Conservation (phyloP, 2,329 filamentous ascomycete genomes). For the Arthrobotrys sinensis region DNA sequence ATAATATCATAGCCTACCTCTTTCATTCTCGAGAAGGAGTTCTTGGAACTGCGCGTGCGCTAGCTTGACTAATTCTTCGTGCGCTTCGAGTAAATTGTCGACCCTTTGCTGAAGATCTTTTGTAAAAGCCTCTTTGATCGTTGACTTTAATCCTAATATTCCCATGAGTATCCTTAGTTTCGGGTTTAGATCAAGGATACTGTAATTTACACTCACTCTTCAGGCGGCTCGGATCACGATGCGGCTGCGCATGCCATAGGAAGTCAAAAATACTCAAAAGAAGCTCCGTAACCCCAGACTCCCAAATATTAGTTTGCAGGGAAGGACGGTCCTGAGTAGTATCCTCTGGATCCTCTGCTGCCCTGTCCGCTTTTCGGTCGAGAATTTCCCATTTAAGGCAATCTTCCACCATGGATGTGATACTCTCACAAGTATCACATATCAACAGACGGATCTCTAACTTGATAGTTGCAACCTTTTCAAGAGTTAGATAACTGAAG, state of each 20-base stretch:
- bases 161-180: not conserved
- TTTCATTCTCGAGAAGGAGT: slow-evolving; percentile 24
- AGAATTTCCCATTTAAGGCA: slow-evolving; percentile 30
- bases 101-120: slow-evolving; percentile 30
- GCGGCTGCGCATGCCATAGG: slow-evolving; percentile 35
- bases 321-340: not conserved
- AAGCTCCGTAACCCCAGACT: slow-evolving; percentile 19
- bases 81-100: slow-evolving; percentile 4
- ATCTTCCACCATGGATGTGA: slow-evolving; percentile 27
- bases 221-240: slow-evolving; percentile 17
- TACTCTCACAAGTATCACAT: slow-evolving; percentile 27
- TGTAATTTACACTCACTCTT: slow-evolving; percentile 4
- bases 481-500: not conserved
- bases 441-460: slow-evolving; percentile 31
- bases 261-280: slow-evolving; percentile 30
- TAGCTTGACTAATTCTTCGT: slow-evolving; percentile 17
- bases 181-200: not conserved
- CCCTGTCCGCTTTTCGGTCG: not conserved
- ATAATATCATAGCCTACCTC: slow-evolving; percentile 63
- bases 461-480: slow-evolving; percentile 21
- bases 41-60: slow-evolving; percentile 19
- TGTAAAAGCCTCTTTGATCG: slow-evolving; percentile 23
- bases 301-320: slow-evolving; percentile 22
- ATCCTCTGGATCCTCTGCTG: not conserved
- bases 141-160: slow-evolving; percentile 22